A percentile compares a stretch with the other conserved stretches of the same genome.
Conservation (phyloP, 2,329 filamentous ascomycete genomes). For the Piedraia hortae region DNA sequence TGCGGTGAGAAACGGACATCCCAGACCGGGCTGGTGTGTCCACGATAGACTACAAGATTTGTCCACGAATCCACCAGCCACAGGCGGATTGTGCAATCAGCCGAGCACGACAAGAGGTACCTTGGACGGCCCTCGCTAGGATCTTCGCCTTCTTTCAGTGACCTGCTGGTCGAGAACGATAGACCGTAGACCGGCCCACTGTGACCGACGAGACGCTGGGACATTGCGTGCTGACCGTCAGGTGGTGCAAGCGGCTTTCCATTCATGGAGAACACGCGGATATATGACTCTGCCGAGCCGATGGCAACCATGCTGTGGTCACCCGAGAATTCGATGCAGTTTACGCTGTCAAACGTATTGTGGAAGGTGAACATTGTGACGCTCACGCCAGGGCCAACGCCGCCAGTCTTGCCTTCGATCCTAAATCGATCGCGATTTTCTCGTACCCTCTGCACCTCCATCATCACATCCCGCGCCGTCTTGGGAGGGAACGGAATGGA, state of each 20-base stretch:
- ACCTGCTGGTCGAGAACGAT: slow-evolving; percentile 72
- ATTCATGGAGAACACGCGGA: slow-evolving; percentile 77
- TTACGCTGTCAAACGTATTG: slow-evolving; percentile 74
- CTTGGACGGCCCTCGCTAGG: slow-evolving; percentile 38
- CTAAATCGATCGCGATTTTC: slow-evolving; percentile 80
- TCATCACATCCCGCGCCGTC: slow-evolving; percentile 63
- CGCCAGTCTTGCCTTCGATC: slow-evolving; percentile 57
- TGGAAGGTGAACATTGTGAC: slow-evolving; percentile 97
- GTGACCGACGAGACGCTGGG: slow-evolving; percentile 58
- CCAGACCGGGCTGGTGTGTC: slow-evolving; percentile 72
- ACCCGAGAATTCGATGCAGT: slow-evolving; percentile 86
- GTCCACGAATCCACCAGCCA: slow-evolving; percentile 84
- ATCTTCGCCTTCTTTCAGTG: too few relatives aligned
- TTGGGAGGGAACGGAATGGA: slow-evolving; percentile 73
- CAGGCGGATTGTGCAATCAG: slow-evolving; percentile 64
- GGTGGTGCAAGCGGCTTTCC: slow-evolving; percentile 46
- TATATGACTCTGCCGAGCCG: slow-evolving; percentile 82
- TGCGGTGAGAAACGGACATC: slow-evolving; percentile 74
- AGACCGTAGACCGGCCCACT: slow-evolving; percentile 71
- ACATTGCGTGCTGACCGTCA: slow-evolving; percentile 34
- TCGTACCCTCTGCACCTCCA: slow-evolving; percentile 81
- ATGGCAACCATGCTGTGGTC: slow-evolving; percentile 68
- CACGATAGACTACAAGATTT: slow-evolving; percentile 84
- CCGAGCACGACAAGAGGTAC: slow-evolving; percentile 63
- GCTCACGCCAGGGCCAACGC: slow-evolving; percentile 56